Evolutionary conservation across 1,284 basidiomycete genomes (phyloP).

Genomic region (Apiotrichum sp.): DNA sequence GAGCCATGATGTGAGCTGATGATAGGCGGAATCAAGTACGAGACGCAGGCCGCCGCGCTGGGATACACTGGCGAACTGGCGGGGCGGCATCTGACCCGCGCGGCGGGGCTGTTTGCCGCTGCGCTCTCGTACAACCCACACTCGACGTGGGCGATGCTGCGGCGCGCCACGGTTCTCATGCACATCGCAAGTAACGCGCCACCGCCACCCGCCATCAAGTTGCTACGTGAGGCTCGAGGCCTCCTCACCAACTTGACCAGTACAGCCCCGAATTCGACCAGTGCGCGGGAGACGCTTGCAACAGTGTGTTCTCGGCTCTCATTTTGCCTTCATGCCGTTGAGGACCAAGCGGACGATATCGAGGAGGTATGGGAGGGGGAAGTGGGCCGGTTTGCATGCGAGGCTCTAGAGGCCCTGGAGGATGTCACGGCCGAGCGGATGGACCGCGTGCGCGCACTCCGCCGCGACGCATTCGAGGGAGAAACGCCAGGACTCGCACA

Average conservation of each 20-base stretch:
- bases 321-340: constrained; percentile 20
- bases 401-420: constrained; percentile 35
- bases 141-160: constrained; percentile 32
- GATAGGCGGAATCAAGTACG: constrained; percentile 37
- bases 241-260: constrained; percentile 20
- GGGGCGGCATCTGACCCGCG: constrained; percentile 38
- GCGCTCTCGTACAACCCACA: constrained; percentile 27
- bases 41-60: constrained; percentile 33
- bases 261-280: constrained; percentile 24
- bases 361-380: constrained; percentile 29
- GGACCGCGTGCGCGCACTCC: constrained; percentile 30
- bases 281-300: constrained; percentile 28
- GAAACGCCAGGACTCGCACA: constrained; percentile 36
- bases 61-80: constrained; percentile 37
- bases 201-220: constrained; percentile 21
- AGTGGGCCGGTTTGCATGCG: constrained; percentile 31
- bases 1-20: neutral
- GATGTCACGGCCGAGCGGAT: constrained; percentile 42
- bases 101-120: constrained; percentile 32
- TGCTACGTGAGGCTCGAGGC: constrained; percentile 27
- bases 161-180: constrained; percentile 33
- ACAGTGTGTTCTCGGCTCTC: constrained; percentile 25
- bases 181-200: constrained; percentile 34
- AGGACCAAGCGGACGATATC: constrained; percentile 25
- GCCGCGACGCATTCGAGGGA: constrained; percentile 24